These are phyloP conservation scores for Thermochaetoides dissita DNA, from an alignment of 2,329 filamentous ascomycete species.

Conservation along the genomic window DNA sequence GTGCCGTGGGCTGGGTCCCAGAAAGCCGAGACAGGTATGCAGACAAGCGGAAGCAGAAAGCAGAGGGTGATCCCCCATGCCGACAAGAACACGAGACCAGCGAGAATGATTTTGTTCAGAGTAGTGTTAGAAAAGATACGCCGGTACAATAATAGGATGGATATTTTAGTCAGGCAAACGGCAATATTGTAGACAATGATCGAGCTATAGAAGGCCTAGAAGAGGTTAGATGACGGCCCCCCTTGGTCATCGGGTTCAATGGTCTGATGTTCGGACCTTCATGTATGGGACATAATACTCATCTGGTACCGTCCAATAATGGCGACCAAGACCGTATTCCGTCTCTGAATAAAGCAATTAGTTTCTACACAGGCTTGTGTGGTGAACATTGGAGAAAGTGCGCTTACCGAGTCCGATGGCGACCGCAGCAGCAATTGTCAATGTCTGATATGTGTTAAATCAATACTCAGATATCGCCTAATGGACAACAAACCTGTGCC, in stretches of 20 bases:
- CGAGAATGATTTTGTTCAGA: slow-evolving; percentile 5
- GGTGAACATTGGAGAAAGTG: neutral
- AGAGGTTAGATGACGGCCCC: neutral
- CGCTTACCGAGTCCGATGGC: slow-evolving; percentile 11
- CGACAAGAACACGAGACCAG: slow-evolving; percentile 6
- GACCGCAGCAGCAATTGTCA: slow-evolving; percentile 8
- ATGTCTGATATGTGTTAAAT: slow-evolving; percentile 1
- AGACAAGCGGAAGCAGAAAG: slow-evolving; percentile 9
- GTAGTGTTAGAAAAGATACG: slow-evolving; percentile 11
- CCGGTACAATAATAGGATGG: slow-evolving; percentile 12
- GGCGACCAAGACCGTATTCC: slow-evolving; percentile 11
- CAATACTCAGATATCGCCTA: neutral
- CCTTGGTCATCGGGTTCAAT: neutral
- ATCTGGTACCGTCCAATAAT: slow-evolving; percentile 8
- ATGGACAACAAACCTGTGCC: slow-evolving; percentile 7
- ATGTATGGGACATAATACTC: slow-evolving; percentile 10
- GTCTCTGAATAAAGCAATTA: slow-evolving; percentile 1
- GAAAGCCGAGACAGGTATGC: slow-evolving; percentile 11
- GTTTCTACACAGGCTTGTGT: neutral
- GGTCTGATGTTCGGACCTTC: slow-evolving; percentile 2
- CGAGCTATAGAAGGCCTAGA: slow-evolving; percentile 11
- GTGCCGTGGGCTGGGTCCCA: slow-evolving; percentile 7
- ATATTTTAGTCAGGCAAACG: slow-evolving; percentile 11
- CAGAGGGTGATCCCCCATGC: slow-evolving; percentile 9
- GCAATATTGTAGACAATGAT: slow-evolving; percentile 13